phyloP scores from a whole-genome alignment of 176 grass and related monocot species.

The Triticum monococcum region DNA sequence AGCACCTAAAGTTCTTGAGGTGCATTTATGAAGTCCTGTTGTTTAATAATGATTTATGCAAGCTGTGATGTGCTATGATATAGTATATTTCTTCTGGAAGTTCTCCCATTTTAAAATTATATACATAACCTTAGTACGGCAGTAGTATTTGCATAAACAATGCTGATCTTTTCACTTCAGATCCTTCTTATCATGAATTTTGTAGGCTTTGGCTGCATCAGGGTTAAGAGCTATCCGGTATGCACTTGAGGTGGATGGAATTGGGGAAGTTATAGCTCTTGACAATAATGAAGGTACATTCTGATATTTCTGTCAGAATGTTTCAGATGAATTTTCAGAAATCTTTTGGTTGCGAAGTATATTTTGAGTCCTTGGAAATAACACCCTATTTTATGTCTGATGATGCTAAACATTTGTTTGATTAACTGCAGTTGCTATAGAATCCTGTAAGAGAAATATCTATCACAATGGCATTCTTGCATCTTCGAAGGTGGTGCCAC shows the following conservation, averaged over 20 bases:
- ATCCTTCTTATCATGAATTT: slow-evolving; percentile 22
- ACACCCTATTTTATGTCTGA: not conserved
- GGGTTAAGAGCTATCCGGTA: slow-evolving; percentile 54
- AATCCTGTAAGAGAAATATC: slow-evolving; percentile 59
- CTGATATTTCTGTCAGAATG: not conserved
- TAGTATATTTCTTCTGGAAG: not conserved
- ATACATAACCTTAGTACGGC: not conserved
- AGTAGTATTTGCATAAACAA: not conserved
- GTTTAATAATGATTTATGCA: not conserved
- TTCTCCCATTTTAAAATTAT: not conserved
- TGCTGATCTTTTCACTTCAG: not conserved
- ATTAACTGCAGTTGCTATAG: slow-evolving; percentile 45
- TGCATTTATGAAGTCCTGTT: not conserved
- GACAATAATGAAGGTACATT: slow-evolving; percentile 50
- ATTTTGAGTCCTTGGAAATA: not conserved
- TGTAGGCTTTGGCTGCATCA: slow-evolving; percentile 58
- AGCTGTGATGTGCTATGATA: slow-evolving; percentile 8
- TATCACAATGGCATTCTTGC: slow-evolving; percentile 47
- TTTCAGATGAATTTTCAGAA: not conserved
- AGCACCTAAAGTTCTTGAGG: slow-evolving; percentile 60
- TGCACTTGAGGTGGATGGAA: slow-evolving; percentile 60
- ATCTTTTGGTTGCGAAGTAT: not conserved
- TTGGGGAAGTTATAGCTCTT: slow-evolving; percentile 44
- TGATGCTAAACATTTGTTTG: not conserved
- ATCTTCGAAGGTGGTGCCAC: slow-evolving; percentile 70